Evolutionary conservation across 192 early-diverging fungal species (phyloP).

Genomic region (Dissophora globulifera): DNA sequence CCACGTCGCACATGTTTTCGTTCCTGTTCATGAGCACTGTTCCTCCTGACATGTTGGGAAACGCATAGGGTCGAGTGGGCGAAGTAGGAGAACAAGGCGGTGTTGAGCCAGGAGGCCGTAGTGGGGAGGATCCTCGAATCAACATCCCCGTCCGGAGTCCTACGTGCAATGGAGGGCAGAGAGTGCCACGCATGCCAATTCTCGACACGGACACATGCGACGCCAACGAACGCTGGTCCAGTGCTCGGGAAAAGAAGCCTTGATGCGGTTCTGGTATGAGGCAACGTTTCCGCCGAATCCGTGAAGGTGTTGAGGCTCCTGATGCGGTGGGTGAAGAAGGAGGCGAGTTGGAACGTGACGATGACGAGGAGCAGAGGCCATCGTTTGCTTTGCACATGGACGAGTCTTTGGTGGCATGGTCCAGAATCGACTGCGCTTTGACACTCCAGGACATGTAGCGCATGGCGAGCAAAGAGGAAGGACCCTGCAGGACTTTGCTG

Average conservation of each 20-base stretch:
- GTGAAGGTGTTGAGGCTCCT: constrained; percentile 42
- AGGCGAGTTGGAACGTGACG: constrained; percentile 28
- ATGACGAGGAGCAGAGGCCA: constrained; percentile 3
- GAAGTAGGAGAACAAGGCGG: constrained; percentile 5
- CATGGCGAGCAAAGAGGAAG: constrained; percentile 25
- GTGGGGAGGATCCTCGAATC: constrained; percentile 46
- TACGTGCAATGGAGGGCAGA: constrained; percentile 35
- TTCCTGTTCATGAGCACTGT: not conserved
- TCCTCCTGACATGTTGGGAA: constrained; percentile 12
- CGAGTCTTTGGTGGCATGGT: constrained; percentile 22
- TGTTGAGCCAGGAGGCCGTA: constrained; percentile 12
- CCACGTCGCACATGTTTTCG: constrained; percentile 5
- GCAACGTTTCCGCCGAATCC: constrained; percentile 30
- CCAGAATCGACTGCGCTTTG: constrained; percentile 50
- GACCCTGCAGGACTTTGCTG: constrained; percentile 37
- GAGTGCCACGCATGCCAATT: constrained; percentile 38
- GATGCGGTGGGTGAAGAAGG: constrained; percentile 40
- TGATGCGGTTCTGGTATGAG: constrained; percentile 48
- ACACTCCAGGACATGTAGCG: constrained; percentile 48
- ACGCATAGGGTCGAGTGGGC: constrained; percentile 23
- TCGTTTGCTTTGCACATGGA: constrained; percentile 11
- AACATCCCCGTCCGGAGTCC: constrained; percentile 32
- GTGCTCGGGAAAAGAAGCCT: constrained; percentile 48
- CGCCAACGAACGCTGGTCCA: constrained; percentile 45
- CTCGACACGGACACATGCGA: constrained; percentile 52